phyloP scores from a whole-genome alignment of 2,329 filamentous ascomycete genomes.

The Sarocladium oryzae region DNA sequence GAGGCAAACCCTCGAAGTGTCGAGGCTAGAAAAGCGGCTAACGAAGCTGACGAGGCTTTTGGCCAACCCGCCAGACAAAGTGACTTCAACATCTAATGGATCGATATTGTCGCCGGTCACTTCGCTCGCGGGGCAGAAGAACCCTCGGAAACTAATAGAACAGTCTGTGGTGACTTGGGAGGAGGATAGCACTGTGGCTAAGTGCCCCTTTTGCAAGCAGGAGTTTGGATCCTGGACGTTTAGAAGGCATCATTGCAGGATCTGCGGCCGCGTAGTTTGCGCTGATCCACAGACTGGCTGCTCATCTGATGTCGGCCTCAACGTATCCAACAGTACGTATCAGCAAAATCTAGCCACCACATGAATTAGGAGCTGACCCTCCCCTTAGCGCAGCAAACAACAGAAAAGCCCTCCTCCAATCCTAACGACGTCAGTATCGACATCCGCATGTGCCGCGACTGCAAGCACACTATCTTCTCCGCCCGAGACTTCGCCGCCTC shows the following conservation, averaged over 20 bases:
- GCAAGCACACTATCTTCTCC: conserved; percentile 55
- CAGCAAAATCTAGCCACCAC: too few species aligned
- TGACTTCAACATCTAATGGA: conserved; percentile 35
- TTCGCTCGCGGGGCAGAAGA: conserved; percentile 60
- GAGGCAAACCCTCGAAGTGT: conserved; percentile 79
- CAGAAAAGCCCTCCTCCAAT: conserved; percentile 31
- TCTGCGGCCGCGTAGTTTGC: conserved; percentile 90
- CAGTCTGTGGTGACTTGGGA: conserved; percentile 95
- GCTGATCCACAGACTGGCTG: conserved; percentile 79
- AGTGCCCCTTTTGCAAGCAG: conserved; percentile 92
- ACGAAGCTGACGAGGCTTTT: conserved; percentile 84
- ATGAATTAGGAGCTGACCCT: too few species aligned
- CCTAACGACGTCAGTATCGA: conserved; percentile 59
- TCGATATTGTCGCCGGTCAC: conserved; percentile 56
- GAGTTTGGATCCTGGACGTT: conserved; percentile 93
- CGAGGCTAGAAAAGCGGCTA: conserved; percentile 82
- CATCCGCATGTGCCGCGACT: conserved; percentile 88
- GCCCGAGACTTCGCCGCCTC: conserved; percentile 73
- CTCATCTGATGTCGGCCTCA: conserved; percentile 76
- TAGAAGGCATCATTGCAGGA: conserved; percentile 85
- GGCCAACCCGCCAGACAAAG: conserved; percentile 65
- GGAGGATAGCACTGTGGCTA: conserved; percentile 71
- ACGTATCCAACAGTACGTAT: conserved; percentile 52
- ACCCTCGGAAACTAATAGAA: conserved; percentile 73
- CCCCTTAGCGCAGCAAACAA: conserved; percentile 21